Evolutionary conservation across 257 asterid genomes (phyloP).

Genomic region (Solanum pimpinellifolium): DNA sequence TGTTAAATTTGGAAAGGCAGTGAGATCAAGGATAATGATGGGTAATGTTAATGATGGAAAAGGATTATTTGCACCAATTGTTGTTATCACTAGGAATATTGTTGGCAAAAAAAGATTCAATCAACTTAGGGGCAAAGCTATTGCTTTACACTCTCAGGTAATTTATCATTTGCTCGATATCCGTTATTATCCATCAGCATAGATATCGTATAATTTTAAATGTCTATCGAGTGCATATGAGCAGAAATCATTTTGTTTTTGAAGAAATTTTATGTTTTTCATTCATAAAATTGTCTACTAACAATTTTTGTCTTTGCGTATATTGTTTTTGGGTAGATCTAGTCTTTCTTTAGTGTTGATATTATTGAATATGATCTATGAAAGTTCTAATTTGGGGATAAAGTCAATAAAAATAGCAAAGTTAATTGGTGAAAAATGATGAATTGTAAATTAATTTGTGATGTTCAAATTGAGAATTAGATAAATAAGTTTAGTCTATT

Average conservation of each 20-base stretch:
- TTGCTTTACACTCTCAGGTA: conserved; percentile 96
- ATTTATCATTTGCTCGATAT: background rate
- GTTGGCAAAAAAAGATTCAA: conserved; percentile 84
- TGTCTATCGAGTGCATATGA: background rate
- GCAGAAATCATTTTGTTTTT: background rate
- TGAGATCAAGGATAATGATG: conserved; percentile 69
- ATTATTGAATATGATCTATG: background rate
- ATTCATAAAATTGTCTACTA: background rate
- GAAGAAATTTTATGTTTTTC: background rate
- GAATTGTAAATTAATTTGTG: background rate
- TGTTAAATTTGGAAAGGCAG: conserved; percentile 33
- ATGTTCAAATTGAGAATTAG: background rate
- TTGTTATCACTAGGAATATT: conserved; percentile 49
- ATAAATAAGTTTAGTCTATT: background rate
- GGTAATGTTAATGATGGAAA: conserved; percentile 65
- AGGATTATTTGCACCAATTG: conserved; percentile 82
- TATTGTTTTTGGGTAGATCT: background rate
- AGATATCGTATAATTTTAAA: background rate
- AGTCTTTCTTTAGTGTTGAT: background rate
- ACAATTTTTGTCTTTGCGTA: background rate
- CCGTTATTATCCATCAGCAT: no score
- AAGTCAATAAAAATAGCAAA: background rate
- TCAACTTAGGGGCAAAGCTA: conserved; percentile 90
- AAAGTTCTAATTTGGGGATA: background rate
- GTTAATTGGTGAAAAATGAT: background rate